These are phyloP conservation scores for Zizania palustris DNA, from an alignment of 202 grass and related monocot genomes.

Conservation along the genomic window DNA sequence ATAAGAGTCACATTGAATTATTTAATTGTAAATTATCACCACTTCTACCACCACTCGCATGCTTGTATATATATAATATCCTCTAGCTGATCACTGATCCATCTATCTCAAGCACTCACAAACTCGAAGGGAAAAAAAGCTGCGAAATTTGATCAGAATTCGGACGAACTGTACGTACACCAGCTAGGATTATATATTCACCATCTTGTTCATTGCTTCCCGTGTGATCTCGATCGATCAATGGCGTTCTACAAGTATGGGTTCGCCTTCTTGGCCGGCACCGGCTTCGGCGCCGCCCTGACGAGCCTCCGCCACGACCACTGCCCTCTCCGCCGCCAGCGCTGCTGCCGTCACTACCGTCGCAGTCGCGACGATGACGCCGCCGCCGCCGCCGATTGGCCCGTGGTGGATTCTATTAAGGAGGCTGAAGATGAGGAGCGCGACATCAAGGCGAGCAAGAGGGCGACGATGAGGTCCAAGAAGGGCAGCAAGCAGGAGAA, in stretches of 20 bases:
- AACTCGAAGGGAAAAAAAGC: background rate
- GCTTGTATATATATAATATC: background rate
- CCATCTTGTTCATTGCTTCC: background rate
- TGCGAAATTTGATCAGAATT: too few relatives aligned
- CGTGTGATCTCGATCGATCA: background rate
- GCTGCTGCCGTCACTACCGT: background rate
- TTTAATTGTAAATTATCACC: background rate
- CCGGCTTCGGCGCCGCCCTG: conserved; percentile 39
- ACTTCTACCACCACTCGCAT: background rate
- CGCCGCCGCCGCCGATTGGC: background rate
- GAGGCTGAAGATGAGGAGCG: background rate
- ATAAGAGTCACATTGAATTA: background rate
- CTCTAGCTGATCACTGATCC: background rate
- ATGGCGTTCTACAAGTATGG: conserved; percentile 58
- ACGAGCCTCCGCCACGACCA: conserved; percentile 15
- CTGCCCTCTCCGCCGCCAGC: background rate
- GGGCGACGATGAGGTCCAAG: background rate
- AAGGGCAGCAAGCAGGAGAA: background rate
- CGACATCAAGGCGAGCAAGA: background rate
- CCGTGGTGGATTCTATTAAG: background rate
- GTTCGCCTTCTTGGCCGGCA: conserved; percentile 50
- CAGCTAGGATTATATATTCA: background rate
- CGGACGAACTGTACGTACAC: background rate
- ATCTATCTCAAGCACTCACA: background rate
- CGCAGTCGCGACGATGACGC: background rate